Percentiles rank a stretch among this genome's conserved stretches.
Evolutionary conservation across 2,329 filamentous ascomycete genomes (phyloP).

Genomic region (Fusarium begoniae): DNA sequence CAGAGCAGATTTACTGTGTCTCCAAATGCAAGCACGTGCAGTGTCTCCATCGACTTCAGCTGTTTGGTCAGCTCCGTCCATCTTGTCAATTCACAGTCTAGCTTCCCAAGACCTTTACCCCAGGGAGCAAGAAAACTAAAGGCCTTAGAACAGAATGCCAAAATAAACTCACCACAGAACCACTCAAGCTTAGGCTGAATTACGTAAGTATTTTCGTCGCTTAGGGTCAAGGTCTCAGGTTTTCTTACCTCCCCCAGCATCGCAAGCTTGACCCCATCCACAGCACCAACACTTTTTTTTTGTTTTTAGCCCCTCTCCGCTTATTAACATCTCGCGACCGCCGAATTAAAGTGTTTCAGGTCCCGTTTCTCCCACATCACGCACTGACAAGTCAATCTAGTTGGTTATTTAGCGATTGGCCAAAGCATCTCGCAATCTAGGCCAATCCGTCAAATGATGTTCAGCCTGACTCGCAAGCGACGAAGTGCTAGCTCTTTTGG

Average conservation of each 20-base stretch:
- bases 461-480: neutral
- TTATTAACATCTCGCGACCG: neutral
- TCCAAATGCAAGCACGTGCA: neutral
- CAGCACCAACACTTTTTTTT: neutral
- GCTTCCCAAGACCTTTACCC: neutral
- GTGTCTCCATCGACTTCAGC: neutral
- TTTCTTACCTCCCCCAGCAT: neutral
- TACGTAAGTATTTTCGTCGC: rapidly evolving
- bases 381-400: neutral
- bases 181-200: rapidly evolving
- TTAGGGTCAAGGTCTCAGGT: rapidly evolving
- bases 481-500: neutral
- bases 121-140: neutral
- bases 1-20: neutral
- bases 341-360: neutral
- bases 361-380: neutral
- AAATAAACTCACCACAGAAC: neutral
- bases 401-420: neutral
- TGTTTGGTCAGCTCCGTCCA: neutral
- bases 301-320: neutral
- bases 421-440: neutral
- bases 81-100: neutral
- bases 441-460: neutral
- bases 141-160: rapidly evolving
- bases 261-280: neutral